phyloP scores from a whole-genome alignment of 2,329 filamentous ascomycete genomes.

The Cercospora sp. region DNA sequence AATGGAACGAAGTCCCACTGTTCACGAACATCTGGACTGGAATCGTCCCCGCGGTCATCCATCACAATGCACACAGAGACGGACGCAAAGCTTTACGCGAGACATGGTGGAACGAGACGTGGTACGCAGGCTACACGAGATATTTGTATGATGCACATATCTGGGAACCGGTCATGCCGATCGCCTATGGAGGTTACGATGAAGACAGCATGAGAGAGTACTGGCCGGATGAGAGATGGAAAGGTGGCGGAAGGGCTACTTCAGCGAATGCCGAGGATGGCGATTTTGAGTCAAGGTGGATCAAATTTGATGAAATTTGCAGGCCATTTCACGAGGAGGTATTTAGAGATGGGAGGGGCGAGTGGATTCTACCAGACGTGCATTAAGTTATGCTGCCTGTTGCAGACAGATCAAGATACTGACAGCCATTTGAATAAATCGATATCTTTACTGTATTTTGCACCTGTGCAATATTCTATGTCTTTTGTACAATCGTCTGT shows the following conservation, averaged over 20 bases:
- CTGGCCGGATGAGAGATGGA: conserved; percentile 49
- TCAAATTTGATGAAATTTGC: conserved; percentile 49
- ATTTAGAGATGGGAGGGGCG: conserved; percentile 49
- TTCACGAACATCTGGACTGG: conserved; percentile 33
- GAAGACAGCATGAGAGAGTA: conserved; percentile 40
- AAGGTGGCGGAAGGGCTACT: conserved; percentile 51
- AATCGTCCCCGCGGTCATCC: conserved; percentile 31
- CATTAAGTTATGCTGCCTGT: background rate
- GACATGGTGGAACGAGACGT: conserved; percentile 31
- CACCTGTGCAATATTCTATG: background rate
- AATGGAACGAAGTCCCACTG: conserved; percentile 29
- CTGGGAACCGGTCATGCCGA: conserved; percentile 22
- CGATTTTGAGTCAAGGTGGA: conserved; percentile 46
- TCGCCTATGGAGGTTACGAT: conserved; percentile 43
- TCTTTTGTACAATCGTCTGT: background rate
- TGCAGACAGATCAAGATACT: background rate
- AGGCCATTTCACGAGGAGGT: conserved; percentile 46
- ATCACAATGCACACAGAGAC: conserved; percentile 31
- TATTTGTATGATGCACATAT: conserved; percentile 27
- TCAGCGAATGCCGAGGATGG: conserved; percentile 47
- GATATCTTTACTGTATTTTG: background rate
- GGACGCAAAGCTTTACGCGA: conserved; percentile 25
- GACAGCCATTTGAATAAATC: background rate
- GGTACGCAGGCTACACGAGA: conserved; percentile 27
- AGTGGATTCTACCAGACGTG: conserved; percentile 33